Base-by-base conservation (phyloP, 805 yeast genomes). In the Candida nonsorbophila region DNA sequence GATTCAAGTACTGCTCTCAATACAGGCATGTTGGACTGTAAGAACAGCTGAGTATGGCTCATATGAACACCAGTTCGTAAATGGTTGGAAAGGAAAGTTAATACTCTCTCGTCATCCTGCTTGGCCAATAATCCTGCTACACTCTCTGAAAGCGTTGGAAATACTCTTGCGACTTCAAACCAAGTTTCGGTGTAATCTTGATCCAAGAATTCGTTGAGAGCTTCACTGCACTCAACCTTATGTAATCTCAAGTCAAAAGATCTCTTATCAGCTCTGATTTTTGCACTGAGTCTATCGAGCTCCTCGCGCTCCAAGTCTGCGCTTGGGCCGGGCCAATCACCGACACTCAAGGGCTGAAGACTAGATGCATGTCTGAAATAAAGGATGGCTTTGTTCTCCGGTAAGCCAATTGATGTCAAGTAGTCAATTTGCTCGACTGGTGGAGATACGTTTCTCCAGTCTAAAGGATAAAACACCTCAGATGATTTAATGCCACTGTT, bases 361-460 rank as follows among this genome's bases (percentile, higher is more conserved):
- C 19, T 24, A 16, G n/a, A 23, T 8, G 33, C 42, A 35, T 53
- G 52, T 24, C 50, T 47, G 41, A 54, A 55, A 24, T 40, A 55
- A 25, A 47, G 56, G n/a, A 41, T 41, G 2, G 58, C 53, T 26
- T 52, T 51, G 1, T 39, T 17, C 15, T 41, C 48, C 5, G 47
- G 17, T 30, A 53, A 29, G 4, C 58, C 61, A 7, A 44, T 32
- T 4, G 44, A 37, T 6, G 37, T 38, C 28, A 57, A 44, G 29
- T 47, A 55, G 5, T 46, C 41, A 6, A 55, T 39, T 36, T 55
- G 55, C 5, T 45, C 45, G n/a, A 33, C 22, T 8, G 62, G 65
- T 14, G 72, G 71, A 5, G 61, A 47, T 2, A 68, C 72, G 15
- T 62, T 55, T 27, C 53, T 55, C 36, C 34, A 24, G 24, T 39